phyloP scores from a whole-genome alignment of 2,329 filamentous ascomycete species.

The Cercospora beticola region DNA sequence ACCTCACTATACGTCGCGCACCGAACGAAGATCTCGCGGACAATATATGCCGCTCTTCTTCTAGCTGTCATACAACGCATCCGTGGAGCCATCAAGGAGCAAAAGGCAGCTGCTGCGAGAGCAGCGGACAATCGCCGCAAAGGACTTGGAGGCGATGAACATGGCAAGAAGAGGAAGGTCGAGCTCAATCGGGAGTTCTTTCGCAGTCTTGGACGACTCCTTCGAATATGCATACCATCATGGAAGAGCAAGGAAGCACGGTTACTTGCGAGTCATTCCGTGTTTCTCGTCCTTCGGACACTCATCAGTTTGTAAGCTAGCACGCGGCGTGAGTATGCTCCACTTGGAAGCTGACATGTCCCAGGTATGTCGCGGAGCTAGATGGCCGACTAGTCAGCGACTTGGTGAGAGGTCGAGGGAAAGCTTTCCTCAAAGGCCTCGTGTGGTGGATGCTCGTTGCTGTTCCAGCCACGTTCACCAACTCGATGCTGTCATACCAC shows the following conservation, averaged over 20 bases:
- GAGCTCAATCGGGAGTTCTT: conserved; percentile 89
- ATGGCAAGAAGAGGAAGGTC: conserved; percentile 66
- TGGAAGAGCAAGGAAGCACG: conserved; percentile 86
- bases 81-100: conserved; percentile 86
- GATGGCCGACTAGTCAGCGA: conserved; percentile 91
- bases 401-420: conserved; percentile 85
- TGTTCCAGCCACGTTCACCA: conserved; percentile 90
- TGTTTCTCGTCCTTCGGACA: conserved; percentile 87
- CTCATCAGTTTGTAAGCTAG: conserved; percentile 69
- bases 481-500: conserved; percentile 97
- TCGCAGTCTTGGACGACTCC: conserved; percentile 70
- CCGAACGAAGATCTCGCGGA: conserved; percentile 77
- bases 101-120: conserved; percentile 76
- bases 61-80: conserved; percentile 81
- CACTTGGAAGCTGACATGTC: not conserved
- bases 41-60: conserved; percentile 79
- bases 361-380: conserved; percentile 84
- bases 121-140: conserved; percentile 58
- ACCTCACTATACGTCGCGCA: conserved; percentile 73
- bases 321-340: not conserved
- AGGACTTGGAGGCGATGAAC: conserved; percentile 39
- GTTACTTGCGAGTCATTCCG: conserved; percentile 82
- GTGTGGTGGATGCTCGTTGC: conserved; percentile 99
- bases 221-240: conserved; percentile 86
- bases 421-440: conserved; percentile 82